Conservation (phyloP, 306 rosid species). For the Cicer cuneatum region DNA sequence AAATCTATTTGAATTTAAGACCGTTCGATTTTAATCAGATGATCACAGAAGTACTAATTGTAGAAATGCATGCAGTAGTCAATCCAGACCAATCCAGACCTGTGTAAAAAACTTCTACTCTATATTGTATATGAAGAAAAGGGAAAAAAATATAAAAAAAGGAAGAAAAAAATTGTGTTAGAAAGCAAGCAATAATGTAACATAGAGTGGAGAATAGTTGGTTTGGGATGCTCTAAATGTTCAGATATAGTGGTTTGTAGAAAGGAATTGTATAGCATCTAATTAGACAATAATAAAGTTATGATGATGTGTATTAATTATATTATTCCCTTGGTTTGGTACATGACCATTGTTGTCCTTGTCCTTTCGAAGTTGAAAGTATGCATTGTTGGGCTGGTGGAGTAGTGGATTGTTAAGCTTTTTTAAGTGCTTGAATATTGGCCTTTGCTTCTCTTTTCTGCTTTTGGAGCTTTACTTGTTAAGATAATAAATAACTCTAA, state of each 20-base stretch:
- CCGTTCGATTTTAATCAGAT: too few relatives aligned
- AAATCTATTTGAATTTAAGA: too few relatives aligned
- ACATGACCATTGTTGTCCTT: slow-evolving; percentile 38
- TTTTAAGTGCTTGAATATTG: slow-evolving; percentile 29
- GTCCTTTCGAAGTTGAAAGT: slow-evolving; percentile 38
- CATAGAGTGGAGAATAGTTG: slow-evolving; percentile 40
- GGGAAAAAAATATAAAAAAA: slow-evolving; percentile 21
- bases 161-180: neutral
- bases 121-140: slow-evolving; percentile 55
- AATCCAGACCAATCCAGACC: too few relatives aligned
- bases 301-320: slow-evolving; percentile 49
- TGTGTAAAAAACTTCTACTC: neutral
- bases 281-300: slow-evolving; percentile 47
- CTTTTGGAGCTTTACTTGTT: slow-evolving; percentile 39
- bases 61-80: too few relatives aligned
- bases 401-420: slow-evolving; percentile 45
- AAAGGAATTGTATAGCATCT: slow-evolving; percentile 53
- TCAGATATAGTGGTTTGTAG: slow-evolving; percentile 55
- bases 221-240: slow-evolving; percentile 56
- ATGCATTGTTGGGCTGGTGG: slow-evolving; percentile 42
- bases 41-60: too few relatives aligned
- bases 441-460: slow-evolving; percentile 45
- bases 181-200: slow-evolving; percentile 49
- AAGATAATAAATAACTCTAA: slow-evolving; percentile 1
- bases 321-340: slow-evolving; percentile 53